Conservation (phyloP, 768 basidiomycete genomes). For the Leccinellum albellum region DNA sequence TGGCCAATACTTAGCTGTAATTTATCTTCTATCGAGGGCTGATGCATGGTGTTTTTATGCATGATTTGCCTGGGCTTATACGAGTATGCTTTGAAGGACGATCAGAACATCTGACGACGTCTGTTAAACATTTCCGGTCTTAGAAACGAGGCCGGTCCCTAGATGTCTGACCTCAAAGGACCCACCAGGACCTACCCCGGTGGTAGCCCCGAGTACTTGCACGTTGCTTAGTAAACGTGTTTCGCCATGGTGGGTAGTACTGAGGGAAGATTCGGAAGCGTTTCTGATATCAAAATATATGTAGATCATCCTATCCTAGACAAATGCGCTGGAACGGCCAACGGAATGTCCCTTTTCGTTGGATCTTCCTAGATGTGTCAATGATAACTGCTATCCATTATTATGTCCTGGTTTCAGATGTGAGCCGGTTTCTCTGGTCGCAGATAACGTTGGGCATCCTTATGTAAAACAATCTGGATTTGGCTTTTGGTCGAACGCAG, state of each 20-base stretch:
- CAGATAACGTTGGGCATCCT: too few relatives aligned
- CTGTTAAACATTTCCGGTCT: not conserved
- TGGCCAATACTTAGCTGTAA: not conserved
- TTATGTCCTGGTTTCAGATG: too few relatives aligned
- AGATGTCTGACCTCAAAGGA: not conserved
- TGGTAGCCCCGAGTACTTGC: not conserved
- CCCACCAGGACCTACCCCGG: too few relatives aligned
- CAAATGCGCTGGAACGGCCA: too few relatives aligned
- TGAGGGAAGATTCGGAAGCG: not conserved
- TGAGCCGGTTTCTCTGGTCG: too few relatives aligned
- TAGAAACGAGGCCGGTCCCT: too few relatives aligned
- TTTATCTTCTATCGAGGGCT: not conserved
- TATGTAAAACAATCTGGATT: too few relatives aligned
- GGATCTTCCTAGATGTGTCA: not conserved
- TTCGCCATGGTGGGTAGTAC: not conserved
- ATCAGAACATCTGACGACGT: not conserved
- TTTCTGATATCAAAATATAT: not conserved
- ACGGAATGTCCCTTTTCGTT: not conserved
- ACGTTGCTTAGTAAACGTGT: too few relatives aligned
- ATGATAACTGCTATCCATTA: not conserved
- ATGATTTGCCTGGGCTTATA: not conserved
- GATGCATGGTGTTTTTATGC: not conserved
- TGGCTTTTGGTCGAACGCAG: too few relatives aligned
- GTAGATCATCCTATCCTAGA: too few relatives aligned
- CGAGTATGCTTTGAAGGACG: not conserved